Percentiles rank a stretch among this genome's conserved stretches.
These are phyloP conservation scores for Rhododendron ferrugineum DNA, from an alignment of 148 eudicot genomes.

Conservation along the genomic window DNA sequence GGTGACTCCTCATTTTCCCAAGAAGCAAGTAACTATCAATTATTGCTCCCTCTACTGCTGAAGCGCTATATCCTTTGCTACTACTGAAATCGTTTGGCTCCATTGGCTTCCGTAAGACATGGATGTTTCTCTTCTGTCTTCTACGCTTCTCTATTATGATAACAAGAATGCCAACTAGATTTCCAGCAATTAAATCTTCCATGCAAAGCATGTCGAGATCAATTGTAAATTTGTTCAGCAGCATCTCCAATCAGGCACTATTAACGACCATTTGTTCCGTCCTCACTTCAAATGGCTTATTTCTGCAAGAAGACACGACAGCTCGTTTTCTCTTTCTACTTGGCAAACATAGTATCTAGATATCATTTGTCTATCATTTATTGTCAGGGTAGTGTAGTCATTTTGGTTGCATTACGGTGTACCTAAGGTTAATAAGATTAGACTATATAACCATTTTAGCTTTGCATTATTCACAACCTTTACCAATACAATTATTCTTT, in stretches of 20 bases:
- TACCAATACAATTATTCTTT: background rate
- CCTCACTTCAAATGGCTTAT: background rate
- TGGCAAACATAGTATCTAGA: background rate
- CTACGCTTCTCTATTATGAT: too few relatives aligned
- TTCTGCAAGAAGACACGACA: too few relatives aligned
- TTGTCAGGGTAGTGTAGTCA: background rate
- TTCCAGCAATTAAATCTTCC: background rate
- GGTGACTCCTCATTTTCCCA: background rate
- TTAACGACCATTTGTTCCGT: background rate
- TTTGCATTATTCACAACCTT: background rate
- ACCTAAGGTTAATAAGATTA: background rate
- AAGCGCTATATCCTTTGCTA: background rate
- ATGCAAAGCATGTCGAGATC: background rate
- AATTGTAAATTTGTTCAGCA: background rate
- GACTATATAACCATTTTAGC: background rate
- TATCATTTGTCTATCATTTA: background rate
- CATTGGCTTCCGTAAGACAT: background rate
- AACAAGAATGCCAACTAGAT: background rate
- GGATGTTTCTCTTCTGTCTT: too few relatives aligned
- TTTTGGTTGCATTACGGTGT: background rate
- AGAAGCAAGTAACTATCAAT: background rate
- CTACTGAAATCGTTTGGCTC: background rate
- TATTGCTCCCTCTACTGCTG: background rate
- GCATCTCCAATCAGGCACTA: background rate
- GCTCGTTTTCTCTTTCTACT: too few relatives aligned